Percentiles rank a stretch among this genome's conserved stretches.
Evolutionary conservation across 225 moss, liverwort and hornwort species (phyloP).

Genomic region (Thuidium tamariscinum): DNA sequence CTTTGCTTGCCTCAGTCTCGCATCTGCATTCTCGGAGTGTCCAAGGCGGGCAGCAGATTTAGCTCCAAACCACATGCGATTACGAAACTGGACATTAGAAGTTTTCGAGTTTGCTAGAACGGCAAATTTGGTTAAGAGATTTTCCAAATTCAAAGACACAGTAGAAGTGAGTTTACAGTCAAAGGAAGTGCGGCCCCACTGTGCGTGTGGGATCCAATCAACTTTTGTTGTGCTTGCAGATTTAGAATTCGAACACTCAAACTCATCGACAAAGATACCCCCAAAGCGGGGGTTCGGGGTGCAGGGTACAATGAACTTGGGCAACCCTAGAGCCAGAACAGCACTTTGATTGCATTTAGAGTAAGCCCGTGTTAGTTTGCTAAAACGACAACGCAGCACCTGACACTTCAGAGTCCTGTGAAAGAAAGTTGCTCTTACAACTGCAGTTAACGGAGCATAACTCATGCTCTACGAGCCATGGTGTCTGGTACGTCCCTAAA

Average conservation of each 20-base stretch:
- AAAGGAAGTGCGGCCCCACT: neutral
- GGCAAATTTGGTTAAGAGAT: neutral
- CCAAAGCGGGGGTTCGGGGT: neutral
- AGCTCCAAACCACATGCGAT: neutral
- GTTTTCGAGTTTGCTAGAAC: neutral
- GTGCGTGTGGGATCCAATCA: neutral
- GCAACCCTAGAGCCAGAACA: neutral
- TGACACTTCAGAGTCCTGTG: neutral
- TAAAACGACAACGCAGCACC: neutral
- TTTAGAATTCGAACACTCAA: neutral
- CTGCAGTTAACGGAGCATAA: neutral
- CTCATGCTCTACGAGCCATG: neutral
- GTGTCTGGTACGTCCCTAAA: neutral
- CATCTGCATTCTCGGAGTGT: too few species aligned
- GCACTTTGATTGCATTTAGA: neutral
- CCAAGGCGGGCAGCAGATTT: neutral
- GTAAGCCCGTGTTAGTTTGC: neutral
- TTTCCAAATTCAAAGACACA: neutral
- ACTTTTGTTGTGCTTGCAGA: neutral
- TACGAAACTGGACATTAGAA: neutral
- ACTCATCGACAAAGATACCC: neutral
- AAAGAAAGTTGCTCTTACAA: neutral
- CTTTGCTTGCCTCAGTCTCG: neutral
- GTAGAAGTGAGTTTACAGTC: neutral
- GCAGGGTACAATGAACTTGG: slow-evolving; percentile 5